Evolutionary conservation across 2,329 filamentous ascomycete species (phyloP).

Genomic region (Fusarium brevicatenulatum): DNA sequence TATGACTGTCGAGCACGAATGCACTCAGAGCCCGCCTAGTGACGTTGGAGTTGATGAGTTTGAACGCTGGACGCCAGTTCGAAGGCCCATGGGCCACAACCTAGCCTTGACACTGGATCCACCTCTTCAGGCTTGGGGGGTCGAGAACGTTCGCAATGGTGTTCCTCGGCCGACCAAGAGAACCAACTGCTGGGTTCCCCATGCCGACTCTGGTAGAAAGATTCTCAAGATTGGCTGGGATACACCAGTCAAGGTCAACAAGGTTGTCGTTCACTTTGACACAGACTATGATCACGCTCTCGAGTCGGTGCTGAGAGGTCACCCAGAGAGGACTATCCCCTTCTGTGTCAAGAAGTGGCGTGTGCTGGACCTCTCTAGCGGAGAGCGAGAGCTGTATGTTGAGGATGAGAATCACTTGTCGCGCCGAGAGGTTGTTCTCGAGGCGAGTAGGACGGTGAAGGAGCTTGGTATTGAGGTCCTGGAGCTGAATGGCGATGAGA

Average conservation of each 20-base stretch:
- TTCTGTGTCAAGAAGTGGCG: conserved; percentile 20
- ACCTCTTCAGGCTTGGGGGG: not conserved
- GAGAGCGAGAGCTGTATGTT: not conserved
- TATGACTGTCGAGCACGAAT: conserved; percentile 18
- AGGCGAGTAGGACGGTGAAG: not conserved
- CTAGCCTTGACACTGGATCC: not conserved
- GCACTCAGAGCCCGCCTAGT: not conserved
- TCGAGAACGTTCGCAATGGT: not conserved
- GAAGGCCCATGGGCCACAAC: conserved; percentile 2
- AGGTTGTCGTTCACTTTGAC: not conserved
- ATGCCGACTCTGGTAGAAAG: not conserved
- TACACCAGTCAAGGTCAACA: not conserved
- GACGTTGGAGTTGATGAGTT: conserved; percentile 12
- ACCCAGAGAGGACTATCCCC: conserved; percentile 6
- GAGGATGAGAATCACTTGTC: conserved; percentile 11
- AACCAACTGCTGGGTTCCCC: conserved; percentile 11
- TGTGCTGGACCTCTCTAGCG: not conserved
- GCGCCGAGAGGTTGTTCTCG: not conserved
- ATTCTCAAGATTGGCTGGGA: not conserved
- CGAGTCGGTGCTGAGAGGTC: conserved; percentile 9
- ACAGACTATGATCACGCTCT: conserved; percentile 21
- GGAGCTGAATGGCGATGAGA: not conserved
- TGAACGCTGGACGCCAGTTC: conserved; percentile 14
- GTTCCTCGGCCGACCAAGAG: conserved; percentile 9
- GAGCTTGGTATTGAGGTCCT: conserved; percentile 5